These are phyloP conservation scores for Hysterangium stoloniferum DNA, from an alignment of 768 basidiomycete species.

Conservation along the genomic window DNA sequence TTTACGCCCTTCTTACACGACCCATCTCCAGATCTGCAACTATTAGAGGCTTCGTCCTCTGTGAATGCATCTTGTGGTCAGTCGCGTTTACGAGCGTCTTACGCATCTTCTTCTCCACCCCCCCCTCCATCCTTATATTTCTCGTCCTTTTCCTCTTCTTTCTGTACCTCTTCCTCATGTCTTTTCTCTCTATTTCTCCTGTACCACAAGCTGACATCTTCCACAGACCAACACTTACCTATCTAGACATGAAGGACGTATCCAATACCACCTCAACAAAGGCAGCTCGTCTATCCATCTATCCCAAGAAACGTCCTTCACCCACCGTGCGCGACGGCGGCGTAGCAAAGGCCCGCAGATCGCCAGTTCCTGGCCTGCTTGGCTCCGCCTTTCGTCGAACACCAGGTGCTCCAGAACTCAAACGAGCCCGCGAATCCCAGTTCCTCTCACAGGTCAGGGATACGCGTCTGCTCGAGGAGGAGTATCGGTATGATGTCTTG, in stretches of 20 bases:
- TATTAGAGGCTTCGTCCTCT: too few relatives aligned
- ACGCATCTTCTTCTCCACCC: too few relatives aligned
- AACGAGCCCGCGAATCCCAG: constrained; percentile 15
- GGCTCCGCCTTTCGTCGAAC: constrained; percentile 49
- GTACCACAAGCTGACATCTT: neutral
- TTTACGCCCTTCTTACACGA: too few relatives aligned
- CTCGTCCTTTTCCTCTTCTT: constrained; percentile 5
- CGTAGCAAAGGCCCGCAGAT: constrained; percentile 57
- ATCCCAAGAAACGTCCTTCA: constrained; percentile 82
- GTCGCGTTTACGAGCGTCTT: too few relatives aligned
- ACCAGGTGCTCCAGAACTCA: constrained; percentile 41
- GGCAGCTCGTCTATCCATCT: constrained; percentile 55
- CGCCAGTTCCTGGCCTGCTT: constrained; percentile 37
- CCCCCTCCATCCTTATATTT: neutral
- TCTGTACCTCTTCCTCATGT: constrained; percentile 8
- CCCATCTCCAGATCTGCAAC: too few relatives aligned
- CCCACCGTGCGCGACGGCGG: constrained; percentile 44
- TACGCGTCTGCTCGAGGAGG: constrained; percentile 67
- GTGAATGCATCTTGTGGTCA: too few relatives aligned
- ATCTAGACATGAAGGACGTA: constrained; percentile 67
- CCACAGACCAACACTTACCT: constrained; percentile 3
- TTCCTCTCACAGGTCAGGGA: constrained; percentile 35
- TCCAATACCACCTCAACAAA: constrained; percentile 50
- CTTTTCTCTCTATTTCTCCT: constrained; percentile 14
- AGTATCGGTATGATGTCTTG: constrained; percentile 89